Evolutionary conservation across 2,329 filamentous ascomycete genomes (phyloP).

Genomic region (Paecilomyces sp.): DNA sequence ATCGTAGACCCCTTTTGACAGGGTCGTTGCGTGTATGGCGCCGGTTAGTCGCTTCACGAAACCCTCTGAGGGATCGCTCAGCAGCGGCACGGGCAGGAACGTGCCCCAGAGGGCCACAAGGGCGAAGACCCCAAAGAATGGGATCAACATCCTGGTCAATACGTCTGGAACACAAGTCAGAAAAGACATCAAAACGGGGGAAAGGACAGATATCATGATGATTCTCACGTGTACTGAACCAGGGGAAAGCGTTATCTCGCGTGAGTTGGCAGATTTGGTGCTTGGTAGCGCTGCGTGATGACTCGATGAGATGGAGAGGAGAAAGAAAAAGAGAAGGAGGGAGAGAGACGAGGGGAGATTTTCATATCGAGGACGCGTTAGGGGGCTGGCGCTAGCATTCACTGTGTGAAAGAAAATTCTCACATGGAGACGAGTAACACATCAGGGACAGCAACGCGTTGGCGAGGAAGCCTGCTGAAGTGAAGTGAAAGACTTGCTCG

Average conservation of each 20-base stretch:
- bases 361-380: neutral
- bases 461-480: neutral
- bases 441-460: neutral
- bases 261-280: neutral
- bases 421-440: neutral
- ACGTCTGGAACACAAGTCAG: neutral
- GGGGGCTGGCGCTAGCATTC: neutral
- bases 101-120: slow-evolving; percentile 17
- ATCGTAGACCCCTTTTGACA: slow-evolving; percentile 10
- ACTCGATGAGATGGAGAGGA: neutral
- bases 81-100: slow-evolving; percentile 13
- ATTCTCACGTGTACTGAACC: neutral
- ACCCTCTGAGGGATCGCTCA: slow-evolving; percentile 11
- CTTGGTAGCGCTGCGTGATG: neutral
- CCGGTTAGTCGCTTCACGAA: slow-evolving; percentile 11
- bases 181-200: neutral
- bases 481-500: neutral
- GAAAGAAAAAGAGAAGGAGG: neutral
- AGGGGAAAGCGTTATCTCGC: neutral
- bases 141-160: slow-evolving; percentile 12
- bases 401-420: neutral
- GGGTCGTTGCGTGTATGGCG: slow-evolving; percentile 8
- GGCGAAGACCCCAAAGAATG: slow-evolving; percentile 13
- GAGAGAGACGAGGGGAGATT: neutral
- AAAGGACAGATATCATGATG: neutral